phyloP scores from a whole-genome alignment of 176 grass and related monocot genomes.

The Carex pumila region DNA sequence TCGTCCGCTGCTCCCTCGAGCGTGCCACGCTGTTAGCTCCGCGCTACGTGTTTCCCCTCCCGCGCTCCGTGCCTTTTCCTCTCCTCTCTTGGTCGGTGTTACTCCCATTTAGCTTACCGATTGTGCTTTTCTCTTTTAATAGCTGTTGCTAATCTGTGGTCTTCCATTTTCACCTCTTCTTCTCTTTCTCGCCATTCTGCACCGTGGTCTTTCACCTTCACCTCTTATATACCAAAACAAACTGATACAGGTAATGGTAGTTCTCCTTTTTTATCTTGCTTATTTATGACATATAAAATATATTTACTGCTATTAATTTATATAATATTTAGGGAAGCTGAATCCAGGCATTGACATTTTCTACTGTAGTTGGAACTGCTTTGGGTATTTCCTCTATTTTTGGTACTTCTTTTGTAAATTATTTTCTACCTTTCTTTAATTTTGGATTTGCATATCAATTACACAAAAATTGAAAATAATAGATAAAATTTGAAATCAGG shows the following conservation, averaged over 20 bases:
- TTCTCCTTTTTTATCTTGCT: neutral
- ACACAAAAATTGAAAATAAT: neutral
- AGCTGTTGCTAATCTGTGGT: too few relatives aligned
- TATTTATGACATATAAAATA: neutral
- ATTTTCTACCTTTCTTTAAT: neutral
- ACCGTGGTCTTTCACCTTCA: too few relatives aligned
- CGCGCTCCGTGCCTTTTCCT: too few relatives aligned
- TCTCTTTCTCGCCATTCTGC: too few relatives aligned
- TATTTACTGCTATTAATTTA: conserved; percentile 3
- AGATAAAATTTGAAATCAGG: conserved; percentile 12
- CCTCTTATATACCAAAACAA: neutral
- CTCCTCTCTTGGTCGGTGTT: too few relatives aligned
- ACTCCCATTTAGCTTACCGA: too few relatives aligned
- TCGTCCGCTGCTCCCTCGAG: too few relatives aligned
- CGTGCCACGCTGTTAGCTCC: too few relatives aligned
- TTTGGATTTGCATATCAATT: neutral
- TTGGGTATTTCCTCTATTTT: conserved; percentile 48
- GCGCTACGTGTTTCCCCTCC: too few relatives aligned
- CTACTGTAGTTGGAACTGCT: conserved; percentile 31
- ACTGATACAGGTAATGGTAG: neutral
- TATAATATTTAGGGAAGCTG: conserved; percentile 29
- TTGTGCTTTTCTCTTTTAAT: too few relatives aligned
- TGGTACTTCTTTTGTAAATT: conserved; percentile 4
- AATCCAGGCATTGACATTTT: conserved; percentile 47
- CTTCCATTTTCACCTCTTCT: too few relatives aligned